These are phyloP conservation scores for Pochonia chlamydosporia DNA, from an alignment of 2,329 filamentous ascomycete genomes.

Conservation along the genomic window DNA sequence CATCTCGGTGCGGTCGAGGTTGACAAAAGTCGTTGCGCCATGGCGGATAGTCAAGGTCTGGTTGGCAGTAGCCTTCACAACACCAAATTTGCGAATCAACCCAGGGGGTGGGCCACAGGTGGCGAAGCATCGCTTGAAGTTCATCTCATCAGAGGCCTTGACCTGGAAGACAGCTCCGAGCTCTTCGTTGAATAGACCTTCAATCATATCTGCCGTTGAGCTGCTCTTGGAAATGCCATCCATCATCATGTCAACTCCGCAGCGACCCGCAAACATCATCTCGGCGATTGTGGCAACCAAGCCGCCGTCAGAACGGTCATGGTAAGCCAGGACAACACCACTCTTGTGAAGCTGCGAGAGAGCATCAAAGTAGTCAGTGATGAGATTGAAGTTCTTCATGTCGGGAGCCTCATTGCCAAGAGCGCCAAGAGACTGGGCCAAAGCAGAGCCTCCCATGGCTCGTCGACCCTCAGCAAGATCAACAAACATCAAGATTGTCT, in stretches of 20 bases:
- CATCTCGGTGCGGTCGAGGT: constrained; percentile 63
- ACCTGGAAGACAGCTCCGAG: constrained; percentile 95
- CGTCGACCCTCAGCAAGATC: constrained; percentile 78
- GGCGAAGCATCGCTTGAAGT: constrained; percentile 85
- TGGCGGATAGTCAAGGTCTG: constrained; percentile 75
- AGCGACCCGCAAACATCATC: constrained; percentile 97
- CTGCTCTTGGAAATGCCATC: constrained; percentile 64
- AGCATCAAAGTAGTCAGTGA: constrained; percentile 90
- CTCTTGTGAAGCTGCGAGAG: constrained; percentile 58
- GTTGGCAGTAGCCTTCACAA: constrained; percentile 61
- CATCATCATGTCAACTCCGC: constrained; percentile 78
- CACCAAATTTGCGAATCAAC: constrained; percentile 78
- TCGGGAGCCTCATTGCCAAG: constrained; percentile 82
- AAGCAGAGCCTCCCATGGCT: constrained; percentile 81
- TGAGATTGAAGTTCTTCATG: constrained; percentile 71
- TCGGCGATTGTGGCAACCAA: constrained; percentile 85
- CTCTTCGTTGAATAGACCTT: constrained; percentile 91
- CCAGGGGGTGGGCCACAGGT: constrained; percentile 80
- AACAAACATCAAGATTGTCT: constrained; percentile 83
- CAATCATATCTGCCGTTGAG: constrained; percentile 58
- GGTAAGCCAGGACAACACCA: constrained; percentile 76
- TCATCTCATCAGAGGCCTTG: constrained; percentile 73
- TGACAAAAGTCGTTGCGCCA: constrained; percentile 61
- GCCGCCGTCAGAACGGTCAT: constrained; percentile 90
- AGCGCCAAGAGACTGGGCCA: constrained; percentile 84